Base-by-base conservation (phyloP, 345 rosid genomes). In the Erysimum cheiranthoides region DNA sequence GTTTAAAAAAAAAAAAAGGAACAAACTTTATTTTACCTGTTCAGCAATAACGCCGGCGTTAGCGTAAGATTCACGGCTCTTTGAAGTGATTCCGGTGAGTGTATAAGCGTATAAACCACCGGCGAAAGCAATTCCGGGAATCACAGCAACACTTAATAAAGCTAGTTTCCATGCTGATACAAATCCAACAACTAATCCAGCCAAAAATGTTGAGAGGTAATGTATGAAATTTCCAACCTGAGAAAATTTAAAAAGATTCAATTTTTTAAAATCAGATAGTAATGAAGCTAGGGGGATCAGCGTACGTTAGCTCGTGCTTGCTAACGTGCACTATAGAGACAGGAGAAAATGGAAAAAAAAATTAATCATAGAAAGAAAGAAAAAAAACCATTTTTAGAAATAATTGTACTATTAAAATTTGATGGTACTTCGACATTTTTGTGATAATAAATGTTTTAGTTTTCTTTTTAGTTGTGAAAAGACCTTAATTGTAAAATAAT, bases 121-220 rank as follows among this genome's bases (percentile, higher is more conserved):
- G 16, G 99, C 99, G 61, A 96, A 96, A 54, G 99, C 99, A 21
- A 96, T 96, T 53, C 99, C 99, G 5, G 99, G 99, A 59, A 96
- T 96, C 57, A 96, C 93, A 27, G 99, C 99, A 61, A 96, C 87
- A 81, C 99, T 90, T 31, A 96, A 82, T 82, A 96, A 71, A 53
- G 99, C 97, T 70, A 96, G 79, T 86, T 82, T 87, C 99, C 99
- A 96, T 82, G 99, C 99, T 45, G 99, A 89, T 52, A 96, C 98
- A 82, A 96, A 96, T 51, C 99, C 99, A 73, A 96, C 99, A 65
- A 96, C 99, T 61, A 96, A 78, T 72, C 99, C 99, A 42, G 99
- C 99, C 80, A 96, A 82, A 79, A 96, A 96, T 17, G 99, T 96
- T 21, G 99, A 96, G 73, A 96, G 45, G 75, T 93, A 96, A 81